A percentile compares a stretch with the other conserved stretches of the same genome.
Evolutionary conservation across 345 rosid species (phyloP).

Genomic region (Eucalyptus tenuipes): DNA sequence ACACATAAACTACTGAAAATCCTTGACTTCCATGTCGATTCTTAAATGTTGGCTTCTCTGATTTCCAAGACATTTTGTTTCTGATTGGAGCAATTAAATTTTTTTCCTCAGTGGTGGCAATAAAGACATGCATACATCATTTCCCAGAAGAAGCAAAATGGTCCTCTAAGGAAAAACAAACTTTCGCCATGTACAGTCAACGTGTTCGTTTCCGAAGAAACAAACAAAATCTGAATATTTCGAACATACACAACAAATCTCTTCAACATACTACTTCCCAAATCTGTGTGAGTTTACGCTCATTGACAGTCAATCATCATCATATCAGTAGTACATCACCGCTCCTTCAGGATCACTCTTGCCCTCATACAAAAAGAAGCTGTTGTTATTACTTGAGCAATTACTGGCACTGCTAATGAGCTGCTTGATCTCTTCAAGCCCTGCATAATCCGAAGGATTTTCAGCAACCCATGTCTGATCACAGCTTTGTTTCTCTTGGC

Average conservation of each 20-base stretch:
- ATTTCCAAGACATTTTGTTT: conserved; percentile 7
- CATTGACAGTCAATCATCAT: conserved; percentile 1
- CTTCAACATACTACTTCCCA: neutral
- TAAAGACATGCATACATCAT: neutral
- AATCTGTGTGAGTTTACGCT: conserved; percentile 14
- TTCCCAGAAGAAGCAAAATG: neutral
- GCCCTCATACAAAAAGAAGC: conserved; percentile 48
- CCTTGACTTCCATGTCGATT: neutral
- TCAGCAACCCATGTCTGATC: neutral
- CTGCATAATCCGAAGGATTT: conserved; percentile 26
- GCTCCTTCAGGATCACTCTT: conserved; percentile 18
- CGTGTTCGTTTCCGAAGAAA: neutral
- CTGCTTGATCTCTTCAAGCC: conserved; percentile 74
- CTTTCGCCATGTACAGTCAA: conserved; percentile 2
- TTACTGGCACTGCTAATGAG: conserved; percentile 31
- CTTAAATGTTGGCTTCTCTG: neutral
- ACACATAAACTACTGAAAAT: neutral
- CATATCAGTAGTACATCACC: conserved; percentile 35
- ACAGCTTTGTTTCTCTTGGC: neutral
- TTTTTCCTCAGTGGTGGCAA: neutral
- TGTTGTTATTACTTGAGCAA: conserved; percentile 16
- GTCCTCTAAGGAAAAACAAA: neutral
- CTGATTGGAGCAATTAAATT: neutral
- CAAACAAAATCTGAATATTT: conserved; percentile 5
- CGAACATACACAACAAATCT: neutral